Evolutionary conservation across 306 rosid genomes (phyloP).

Genomic region (Dryas drummondii): DNA sequence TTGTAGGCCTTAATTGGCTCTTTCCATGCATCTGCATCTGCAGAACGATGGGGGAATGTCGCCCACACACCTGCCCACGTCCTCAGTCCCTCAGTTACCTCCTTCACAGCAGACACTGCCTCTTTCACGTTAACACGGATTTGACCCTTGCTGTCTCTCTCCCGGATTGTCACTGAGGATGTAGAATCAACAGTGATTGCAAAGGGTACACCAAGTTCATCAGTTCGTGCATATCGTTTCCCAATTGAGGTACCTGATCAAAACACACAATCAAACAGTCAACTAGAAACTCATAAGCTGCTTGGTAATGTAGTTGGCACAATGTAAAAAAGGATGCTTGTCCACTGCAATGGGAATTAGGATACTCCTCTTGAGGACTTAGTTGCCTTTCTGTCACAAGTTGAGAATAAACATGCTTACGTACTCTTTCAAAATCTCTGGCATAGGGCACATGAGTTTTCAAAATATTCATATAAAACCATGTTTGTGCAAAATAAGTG

Average conservation of each 20-base stretch:
- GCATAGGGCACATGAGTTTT: neutral
- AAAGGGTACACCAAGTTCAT: constrained; percentile 91
- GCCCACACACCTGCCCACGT: no score
- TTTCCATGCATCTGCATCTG: no score
- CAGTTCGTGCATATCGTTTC: constrained; percentile 81
- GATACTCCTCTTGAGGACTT: neutral
- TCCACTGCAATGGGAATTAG: neutral
- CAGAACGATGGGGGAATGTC: no score
- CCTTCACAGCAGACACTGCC: no score
- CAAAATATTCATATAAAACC: no score
- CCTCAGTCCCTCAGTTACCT: no score
- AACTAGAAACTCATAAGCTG: neutral
- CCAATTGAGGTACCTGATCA: constrained; percentile 77
- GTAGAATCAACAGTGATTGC: constrained; percentile 73
- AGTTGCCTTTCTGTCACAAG: no score
- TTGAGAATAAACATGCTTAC: no score
- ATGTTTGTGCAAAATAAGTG: no score
- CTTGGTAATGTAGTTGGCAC: neutral
- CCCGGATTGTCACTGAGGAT: constrained; percentile 68
- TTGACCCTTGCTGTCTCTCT: constrained; percentile 85
- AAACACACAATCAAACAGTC: neutral
- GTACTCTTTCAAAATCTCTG: neutral
- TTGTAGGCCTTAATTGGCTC: no score
- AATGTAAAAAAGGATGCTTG: neutral
- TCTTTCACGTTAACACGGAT: constrained; percentile 68